Percentiles rank a stretch among this genome's conserved stretches.
Evolutionary conservation across 257 asterid species (phyloP).

Genomic region (Gentiana macrophylla): DNA sequence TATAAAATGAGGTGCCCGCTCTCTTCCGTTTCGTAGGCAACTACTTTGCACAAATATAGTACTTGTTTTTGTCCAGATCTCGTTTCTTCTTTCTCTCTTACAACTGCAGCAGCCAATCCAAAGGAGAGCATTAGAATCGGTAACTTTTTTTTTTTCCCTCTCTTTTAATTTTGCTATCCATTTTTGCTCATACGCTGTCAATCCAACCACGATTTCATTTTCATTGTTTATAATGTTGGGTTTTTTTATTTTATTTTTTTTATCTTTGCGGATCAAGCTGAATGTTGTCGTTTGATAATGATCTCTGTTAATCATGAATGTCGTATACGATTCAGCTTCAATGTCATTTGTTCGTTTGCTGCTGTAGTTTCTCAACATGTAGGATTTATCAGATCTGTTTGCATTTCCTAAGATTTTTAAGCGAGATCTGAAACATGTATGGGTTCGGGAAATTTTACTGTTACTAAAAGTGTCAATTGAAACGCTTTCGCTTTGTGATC

Average conservation of each 20-base stretch:
- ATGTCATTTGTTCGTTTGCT: not conserved
- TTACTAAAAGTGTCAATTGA: not conserved
- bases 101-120: no score
- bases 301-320: not conserved
- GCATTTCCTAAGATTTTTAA: not conserved
- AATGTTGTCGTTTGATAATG: not conserved
- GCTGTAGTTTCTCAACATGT: no score
- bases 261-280: not conserved
- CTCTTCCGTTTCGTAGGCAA: no score
- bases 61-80: no score
- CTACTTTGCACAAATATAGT: no score
- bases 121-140: no score
- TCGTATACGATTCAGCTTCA: not conserved
- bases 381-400: constrained; percentile 9
- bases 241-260: no score
- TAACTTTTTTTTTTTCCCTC: no score
- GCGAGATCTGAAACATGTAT: constrained; percentile 8
- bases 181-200: no score
- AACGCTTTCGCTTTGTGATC: not conserved
- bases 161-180: no score
- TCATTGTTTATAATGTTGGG: not conserved
- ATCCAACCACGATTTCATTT: not conserved
- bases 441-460: not conserved
- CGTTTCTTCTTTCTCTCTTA: no score
- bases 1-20: no score